Conservation (phyloP, 2,329 filamentous ascomycete species). For the Dactylonectria macrodidyma region DNA sequence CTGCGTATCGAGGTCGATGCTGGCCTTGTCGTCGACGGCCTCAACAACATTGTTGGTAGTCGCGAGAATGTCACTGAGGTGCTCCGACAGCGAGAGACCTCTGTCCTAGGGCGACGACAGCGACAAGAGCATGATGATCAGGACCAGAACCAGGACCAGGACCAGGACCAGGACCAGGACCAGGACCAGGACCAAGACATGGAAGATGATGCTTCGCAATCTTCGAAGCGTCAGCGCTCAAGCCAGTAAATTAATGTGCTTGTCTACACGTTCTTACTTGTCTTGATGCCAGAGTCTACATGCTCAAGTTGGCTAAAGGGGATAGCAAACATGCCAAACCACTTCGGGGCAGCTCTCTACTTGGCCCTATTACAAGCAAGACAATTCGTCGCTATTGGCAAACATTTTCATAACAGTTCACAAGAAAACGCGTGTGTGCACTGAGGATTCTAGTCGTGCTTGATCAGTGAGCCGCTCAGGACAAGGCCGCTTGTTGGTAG, state of each 20-base stretch:
- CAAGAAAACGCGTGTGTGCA: not conserved
- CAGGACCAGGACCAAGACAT: slow-evolving; percentile 39
- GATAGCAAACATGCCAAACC: not conserved
- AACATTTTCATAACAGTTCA: not conserved
- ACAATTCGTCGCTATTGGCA: not conserved
- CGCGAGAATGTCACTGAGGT: slow-evolving; percentile 49
- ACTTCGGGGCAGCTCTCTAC: not conserved
- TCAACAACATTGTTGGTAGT: slow-evolving; percentile 61
- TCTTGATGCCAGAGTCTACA: not conserved
- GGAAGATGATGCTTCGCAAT: slow-evolving; percentile 27
- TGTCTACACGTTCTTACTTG: not conserved
- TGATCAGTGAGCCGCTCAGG: not conserved
- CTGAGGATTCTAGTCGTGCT: not conserved
- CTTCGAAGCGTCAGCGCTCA: slow-evolving; percentile 45
- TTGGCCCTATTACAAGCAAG: not conserved
- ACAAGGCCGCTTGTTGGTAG: not conserved
- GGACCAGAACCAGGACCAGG: slow-evolving; percentile 31
- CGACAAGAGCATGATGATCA: slow-evolving; percentile 35
- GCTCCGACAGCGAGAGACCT: slow-evolving; percentile 40
- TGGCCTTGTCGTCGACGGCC: slow-evolving; percentile 61
- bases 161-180: slow-evolving; percentile 33
- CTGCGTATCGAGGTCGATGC: slow-evolving; percentile 62
- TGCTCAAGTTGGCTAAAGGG: not conserved
- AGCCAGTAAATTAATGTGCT: slow-evolving; percentile 28
- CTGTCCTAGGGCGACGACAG: slow-evolving; percentile 31